Conservation (phyloP, 139 green algal species). For the Chlamydomonas sp. region DNA sequence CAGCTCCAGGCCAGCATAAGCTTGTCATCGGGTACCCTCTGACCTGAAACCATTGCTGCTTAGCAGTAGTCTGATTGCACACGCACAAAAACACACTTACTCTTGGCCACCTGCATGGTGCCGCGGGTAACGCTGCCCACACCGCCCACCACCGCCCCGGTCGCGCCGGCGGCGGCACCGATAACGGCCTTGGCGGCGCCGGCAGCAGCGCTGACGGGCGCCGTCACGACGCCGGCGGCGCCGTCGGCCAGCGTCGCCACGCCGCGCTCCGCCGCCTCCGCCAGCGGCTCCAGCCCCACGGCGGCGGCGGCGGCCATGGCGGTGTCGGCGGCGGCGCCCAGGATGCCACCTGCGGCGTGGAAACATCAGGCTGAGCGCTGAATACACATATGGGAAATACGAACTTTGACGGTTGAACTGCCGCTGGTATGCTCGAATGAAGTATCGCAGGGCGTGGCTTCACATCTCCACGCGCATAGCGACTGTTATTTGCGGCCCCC, state of each 20-base stretch:
- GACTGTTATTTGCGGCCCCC: no score
- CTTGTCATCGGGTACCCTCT: no score
- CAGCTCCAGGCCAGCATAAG: no score
- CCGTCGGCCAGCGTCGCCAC: constrained; percentile 3
- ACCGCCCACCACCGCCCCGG: background rate
- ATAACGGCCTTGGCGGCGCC: constrained; percentile 4
- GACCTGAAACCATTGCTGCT: no score
- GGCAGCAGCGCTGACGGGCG: constrained; percentile 6
- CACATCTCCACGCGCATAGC: no score
- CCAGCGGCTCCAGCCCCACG: constrained; percentile 8
- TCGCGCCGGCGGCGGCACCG: background rate
- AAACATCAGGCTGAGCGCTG: no score
- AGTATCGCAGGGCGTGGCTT: no score
- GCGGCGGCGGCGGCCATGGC: background rate
- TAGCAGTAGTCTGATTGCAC: no score
- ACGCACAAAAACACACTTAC: no score
- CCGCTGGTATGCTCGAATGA: no score
- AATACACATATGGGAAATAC: no score
- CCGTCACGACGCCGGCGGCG: background rate
- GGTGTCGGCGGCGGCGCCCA: constrained; percentile 2
- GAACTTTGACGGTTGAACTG: no score
- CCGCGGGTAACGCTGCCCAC: background rate
- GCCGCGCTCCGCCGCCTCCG: constrained; percentile 11
- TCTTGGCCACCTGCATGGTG: background rate
- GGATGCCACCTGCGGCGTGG: background rate